Base-by-base conservation (phyloP, 495 filamentous ascomycete species). In the Apodospora peruviana region DNA sequence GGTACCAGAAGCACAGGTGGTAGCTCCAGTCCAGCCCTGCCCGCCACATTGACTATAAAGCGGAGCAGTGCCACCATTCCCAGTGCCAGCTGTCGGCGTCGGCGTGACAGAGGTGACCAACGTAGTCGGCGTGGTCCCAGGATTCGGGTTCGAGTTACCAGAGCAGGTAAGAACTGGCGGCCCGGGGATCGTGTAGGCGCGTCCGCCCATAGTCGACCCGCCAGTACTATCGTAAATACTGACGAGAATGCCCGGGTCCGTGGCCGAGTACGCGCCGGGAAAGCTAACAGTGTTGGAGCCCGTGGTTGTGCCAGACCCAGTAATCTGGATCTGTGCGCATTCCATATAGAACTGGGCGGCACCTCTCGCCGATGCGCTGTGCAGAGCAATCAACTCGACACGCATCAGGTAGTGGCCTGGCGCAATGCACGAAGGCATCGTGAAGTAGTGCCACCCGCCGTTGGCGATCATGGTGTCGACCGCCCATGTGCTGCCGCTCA, bases 401-500 rank as follows among this genome's bases (percentile, higher is more conserved):
- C 76, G 71, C 23, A 79, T 61, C 3, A 78, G 67, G 52, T 78
- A 79, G 51, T 79, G 70, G 34, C 76, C 76, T 1, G 74, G 37
- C 5, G 71, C 56, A 36, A 78, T 53, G 58, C 73, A 67, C 7
- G 62, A 23, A 8, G 76, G 75, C 58, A 78, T 75, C 27, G 57
- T 65, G 37, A 78, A 65, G 42, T 69, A 47, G 62, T 76, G 67
- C 48, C 66, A 65, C 11, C 75, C 72, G 63, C 75, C 74, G 67
- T 74, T 72, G 12, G 51, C 47, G 60, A 77, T 79, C 45, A 79
- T 57, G 43, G 72, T 73, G 55, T 76, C 73, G 43, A 62, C 70
- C 37, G 71, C 76, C 75, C 75, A 76, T 51, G 51, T 58, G 53
- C 73, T 70, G 53, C 66, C 68, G 63, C 66, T 68, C 72, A 75